phyloP scores from a whole-genome alignment of 116 monocot genomes.

The Thalassia testudinum region DNA sequence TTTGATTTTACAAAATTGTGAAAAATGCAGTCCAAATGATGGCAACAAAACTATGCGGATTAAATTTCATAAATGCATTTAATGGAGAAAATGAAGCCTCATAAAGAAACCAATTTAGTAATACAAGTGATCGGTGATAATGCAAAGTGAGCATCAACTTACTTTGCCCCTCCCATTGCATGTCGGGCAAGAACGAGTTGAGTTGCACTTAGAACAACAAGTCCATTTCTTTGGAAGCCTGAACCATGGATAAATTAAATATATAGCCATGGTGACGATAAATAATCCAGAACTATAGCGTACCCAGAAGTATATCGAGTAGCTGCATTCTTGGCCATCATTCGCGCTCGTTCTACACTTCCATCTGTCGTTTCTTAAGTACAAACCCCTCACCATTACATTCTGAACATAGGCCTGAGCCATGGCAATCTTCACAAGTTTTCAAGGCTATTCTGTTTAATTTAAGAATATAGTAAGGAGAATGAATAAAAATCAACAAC shows the following conservation, averaged over 20 bases:
- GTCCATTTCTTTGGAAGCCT: constrained; percentile 96
- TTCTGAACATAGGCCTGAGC: constrained; percentile 67
- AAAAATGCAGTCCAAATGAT: too few relatives aligned
- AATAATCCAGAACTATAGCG: constrained; percentile 1
- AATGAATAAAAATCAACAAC: neutral
- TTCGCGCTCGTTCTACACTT: constrained; percentile 61
- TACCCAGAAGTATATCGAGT: constrained; percentile 85
- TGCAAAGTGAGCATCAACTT: constrained; percentile 15
- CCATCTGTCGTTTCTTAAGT: constrained; percentile 61
- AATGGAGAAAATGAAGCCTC: too few relatives aligned
- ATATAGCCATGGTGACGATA: neutral
- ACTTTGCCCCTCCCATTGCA: constrained; percentile 65
- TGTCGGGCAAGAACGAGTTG: constrained; percentile 55
- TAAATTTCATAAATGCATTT: too few relatives aligned
- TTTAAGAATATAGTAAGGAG: constrained; percentile 13
- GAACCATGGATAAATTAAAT: constrained; percentile 3
- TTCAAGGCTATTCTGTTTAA: constrained; percentile 40
- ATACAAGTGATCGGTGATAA: too few relatives aligned
- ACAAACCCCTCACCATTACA: constrained; percentile 93
- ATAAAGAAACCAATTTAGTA: too few relatives aligned
- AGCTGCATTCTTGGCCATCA: constrained; percentile 66
- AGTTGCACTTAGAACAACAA: constrained; percentile 71
- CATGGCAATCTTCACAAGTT: constrained; percentile 71
- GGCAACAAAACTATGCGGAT: too few relatives aligned
- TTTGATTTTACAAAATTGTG: too few relatives aligned